Evolutionary conservation across 805 yeast genomes (phyloP).

Genomic region (Babjeviella inositovora): DNA sequence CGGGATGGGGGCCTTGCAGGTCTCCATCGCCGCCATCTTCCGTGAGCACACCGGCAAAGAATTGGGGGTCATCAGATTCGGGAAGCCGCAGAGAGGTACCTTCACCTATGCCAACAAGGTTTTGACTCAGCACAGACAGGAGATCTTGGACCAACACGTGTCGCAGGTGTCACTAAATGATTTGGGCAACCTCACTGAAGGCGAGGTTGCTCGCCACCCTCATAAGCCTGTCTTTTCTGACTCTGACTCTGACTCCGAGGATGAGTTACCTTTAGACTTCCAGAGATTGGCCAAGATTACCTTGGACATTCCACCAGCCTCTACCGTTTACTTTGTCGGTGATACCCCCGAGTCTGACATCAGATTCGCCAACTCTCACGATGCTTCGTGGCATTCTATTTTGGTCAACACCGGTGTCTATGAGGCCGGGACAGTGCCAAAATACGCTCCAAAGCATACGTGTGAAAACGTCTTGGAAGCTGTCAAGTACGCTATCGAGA

Average conservation of each 20-base stretch:
- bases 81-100: conserved; percentile 83
- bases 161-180: conserved; percentile 24
- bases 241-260: conserved; percentile 12
- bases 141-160: conserved; percentile 60
- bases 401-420: conserved; percentile 81
- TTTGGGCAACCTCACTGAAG: conserved; percentile 22
- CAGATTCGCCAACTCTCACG: conserved; percentile 77
- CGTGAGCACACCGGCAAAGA: conserved; percentile 76
- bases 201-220: conserved; percentile 13
- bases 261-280: conserved; percentile 22
- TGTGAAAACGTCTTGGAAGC: conserved; percentile 70
- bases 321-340: conserved; percentile 79
- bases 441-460: conserved; percentile 60
- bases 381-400: conserved; percentile 72
- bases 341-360: conserved; percentile 86
- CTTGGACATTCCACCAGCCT: conserved; percentile 62
- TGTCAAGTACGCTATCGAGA: conserved; percentile 67
- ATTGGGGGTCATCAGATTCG: conserved; percentile 67
- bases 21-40: conserved; percentile 72
- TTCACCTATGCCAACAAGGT: conserved; percentile 74
- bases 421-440: conserved; percentile 65
- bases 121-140: conserved; percentile 62
- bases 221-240: conserved; percentile 8
- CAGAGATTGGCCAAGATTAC: conserved; percentile 24
- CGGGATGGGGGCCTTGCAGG: conserved; percentile 92